phyloP scores from a whole-genome alignment of 108 stramenopile species.

The Heterococcus sp. region DNA sequence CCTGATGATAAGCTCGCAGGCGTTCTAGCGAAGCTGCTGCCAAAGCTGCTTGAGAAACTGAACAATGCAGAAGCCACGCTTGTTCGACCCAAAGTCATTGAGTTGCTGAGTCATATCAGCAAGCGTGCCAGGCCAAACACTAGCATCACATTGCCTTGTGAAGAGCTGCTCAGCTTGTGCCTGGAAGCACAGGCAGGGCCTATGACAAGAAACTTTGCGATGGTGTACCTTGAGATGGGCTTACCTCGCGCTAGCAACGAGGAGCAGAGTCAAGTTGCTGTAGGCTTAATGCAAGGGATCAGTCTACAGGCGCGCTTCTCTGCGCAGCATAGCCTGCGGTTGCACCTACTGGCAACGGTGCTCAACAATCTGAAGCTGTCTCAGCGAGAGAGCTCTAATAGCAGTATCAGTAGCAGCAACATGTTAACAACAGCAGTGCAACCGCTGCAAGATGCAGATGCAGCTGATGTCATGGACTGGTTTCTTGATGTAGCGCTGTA shows the following conservation, averaged over 20 bases:
- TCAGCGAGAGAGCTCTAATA: not conserved
- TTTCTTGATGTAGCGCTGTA: constrained; percentile 34
- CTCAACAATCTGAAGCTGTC: constrained; percentile 22
- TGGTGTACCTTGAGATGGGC: constrained; percentile 32
- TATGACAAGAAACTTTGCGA: constrained; percentile 31
- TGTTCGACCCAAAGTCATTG: constrained; percentile 28
- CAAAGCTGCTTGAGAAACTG: constrained; percentile 36
- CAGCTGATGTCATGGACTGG: constrained; percentile 23
- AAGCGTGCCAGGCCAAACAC: constrained; percentile 24
- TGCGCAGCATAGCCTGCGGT: constrained; percentile 8
- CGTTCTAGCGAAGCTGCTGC: constrained; percentile 36
- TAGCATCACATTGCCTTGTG: constrained; percentile 16
- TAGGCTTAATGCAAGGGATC: constrained; percentile 12
- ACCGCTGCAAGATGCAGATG: constrained; percentile 8
- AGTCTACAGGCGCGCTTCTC: constrained; percentile 10
- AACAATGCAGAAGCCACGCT: constrained; percentile 1
- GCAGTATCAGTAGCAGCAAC: no score
- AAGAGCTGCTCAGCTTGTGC: constrained; percentile 27
- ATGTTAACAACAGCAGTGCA: not conserved
- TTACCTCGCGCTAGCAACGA: constrained; percentile 8
- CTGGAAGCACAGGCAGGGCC: not conserved
- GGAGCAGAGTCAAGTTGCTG: constrained; percentile 10
- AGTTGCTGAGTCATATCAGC: constrained; percentile 39
- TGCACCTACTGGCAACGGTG: constrained; percentile 18
- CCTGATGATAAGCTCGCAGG: not conserved